These are phyloP conservation scores for Candida ascalaphidarum DNA, from an alignment of 805 yeast species.

Conservation along the genomic window DNA sequence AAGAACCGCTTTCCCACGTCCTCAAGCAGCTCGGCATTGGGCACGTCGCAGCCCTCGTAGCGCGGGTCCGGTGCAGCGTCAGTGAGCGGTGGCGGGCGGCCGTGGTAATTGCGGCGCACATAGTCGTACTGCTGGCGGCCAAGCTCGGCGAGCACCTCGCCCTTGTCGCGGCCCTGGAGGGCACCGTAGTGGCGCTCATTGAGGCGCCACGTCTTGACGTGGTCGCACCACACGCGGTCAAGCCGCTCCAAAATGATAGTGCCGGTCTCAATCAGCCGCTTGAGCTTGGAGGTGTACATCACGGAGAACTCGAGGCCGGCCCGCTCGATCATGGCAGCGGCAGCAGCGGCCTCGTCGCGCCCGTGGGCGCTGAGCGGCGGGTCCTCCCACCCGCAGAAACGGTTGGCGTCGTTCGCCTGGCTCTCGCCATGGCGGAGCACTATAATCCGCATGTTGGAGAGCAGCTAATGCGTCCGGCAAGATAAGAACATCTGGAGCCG, in stretches of 20 bases:
- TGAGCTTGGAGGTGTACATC: constrained; percentile 31
- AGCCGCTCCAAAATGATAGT: constrained; percentile 24
- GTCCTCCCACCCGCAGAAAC: constrained; percentile 40
- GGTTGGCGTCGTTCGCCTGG: constrained; percentile 34
- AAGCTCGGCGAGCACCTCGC: constrained; percentile 23
- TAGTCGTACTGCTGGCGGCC: constrained; percentile 29
- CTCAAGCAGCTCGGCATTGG: constrained; percentile 31
- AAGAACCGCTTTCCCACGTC: constrained; percentile 31
- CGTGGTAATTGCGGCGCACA: constrained; percentile 28
- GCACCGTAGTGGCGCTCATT: constrained; percentile 38
- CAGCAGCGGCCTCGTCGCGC: constrained; percentile 27
- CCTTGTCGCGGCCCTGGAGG: constrained; percentile 32
- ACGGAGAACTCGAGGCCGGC: constrained; percentile 20
- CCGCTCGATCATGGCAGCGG: constrained; percentile 24
- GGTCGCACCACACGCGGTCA: constrained; percentile 27
- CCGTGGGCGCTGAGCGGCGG: constrained; percentile 31
- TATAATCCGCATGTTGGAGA: too few species aligned
- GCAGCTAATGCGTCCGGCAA: too few species aligned
- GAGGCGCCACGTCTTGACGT: constrained; percentile 30
- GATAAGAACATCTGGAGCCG: too few species aligned
- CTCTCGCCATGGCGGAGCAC: constrained; percentile 39
- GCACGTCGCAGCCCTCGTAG: constrained; percentile 19
- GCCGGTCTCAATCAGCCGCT: constrained; percentile 34
- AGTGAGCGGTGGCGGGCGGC: constrained; percentile 24
- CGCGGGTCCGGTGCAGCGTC: constrained; percentile 29